Conservation (phyloP, 306 rosid species). For the Rosa multiflora region DNA sequence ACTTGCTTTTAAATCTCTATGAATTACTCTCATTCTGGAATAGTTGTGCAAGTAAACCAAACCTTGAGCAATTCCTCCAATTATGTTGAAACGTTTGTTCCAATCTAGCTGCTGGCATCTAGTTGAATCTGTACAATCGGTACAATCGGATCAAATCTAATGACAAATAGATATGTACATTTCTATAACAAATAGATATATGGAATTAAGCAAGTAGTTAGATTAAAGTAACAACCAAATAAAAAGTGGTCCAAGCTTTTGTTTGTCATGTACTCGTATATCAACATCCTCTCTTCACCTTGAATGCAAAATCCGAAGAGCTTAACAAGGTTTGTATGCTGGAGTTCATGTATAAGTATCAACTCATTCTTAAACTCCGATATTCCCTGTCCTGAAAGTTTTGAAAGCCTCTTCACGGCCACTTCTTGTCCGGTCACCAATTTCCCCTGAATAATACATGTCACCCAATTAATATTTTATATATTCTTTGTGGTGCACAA, state of each 20-base stretch:
- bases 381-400: background rate
- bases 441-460: background rate
- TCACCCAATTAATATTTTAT: background rate
- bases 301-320: conserved; percentile 6
- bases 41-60: conserved; percentile 1
- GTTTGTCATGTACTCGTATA: conserved; percentile 2
- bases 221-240: background rate
- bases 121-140: background rate
- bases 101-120: background rate
- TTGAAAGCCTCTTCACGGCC: background rate
- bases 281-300: background rate
- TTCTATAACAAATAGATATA: too few species aligned
- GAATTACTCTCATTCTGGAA: background rate
- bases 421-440: background rate
- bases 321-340: conserved; percentile 5
- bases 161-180: background rate
- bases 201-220: background rate
- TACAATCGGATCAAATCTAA: too few species aligned
- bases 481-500: background rate
- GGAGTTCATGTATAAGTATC: conserved; percentile 7
- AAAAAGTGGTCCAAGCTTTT: background rate
- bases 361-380: conserved; percentile 1
- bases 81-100: background rate
- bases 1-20: conserved; percentile 7
- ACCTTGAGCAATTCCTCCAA: conserved; percentile 6